Conservation (phyloP, 352 stramenopile species). For the Globisporangium splendens region DNA sequence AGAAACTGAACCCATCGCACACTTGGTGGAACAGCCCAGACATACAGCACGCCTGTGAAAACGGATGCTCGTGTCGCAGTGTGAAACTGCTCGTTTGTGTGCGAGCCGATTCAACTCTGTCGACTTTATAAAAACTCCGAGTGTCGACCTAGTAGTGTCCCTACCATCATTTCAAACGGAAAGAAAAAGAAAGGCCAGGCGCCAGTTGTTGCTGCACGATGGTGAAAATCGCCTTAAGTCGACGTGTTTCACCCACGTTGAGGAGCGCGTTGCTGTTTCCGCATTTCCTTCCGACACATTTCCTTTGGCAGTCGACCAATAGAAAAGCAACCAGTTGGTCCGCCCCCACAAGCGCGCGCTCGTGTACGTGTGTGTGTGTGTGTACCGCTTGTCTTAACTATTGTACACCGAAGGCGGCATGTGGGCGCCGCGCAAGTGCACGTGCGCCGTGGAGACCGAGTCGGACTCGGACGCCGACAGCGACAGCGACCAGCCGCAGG, state of each 20-base stretch:
- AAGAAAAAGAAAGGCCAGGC: too few species aligned
- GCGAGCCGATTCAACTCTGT: neutral
- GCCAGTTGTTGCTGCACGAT: too few species aligned
- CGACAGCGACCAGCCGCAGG: conserved; percentile 27
- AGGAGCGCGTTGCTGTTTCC: neutral
- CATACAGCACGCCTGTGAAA: neutral
- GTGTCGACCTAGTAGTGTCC: neutral
- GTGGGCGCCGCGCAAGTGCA: conserved; percentile 50
- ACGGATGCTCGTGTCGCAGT: neutral
- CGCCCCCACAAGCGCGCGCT: neutral
- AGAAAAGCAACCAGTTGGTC: neutral
- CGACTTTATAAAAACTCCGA: neutral
- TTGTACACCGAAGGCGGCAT: neutral
- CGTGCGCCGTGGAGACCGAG: conserved; percentile 64
- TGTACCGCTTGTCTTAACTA: too few species aligned
- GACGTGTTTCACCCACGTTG: neutral
- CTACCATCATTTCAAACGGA: too few species aligned
- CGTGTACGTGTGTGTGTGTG: too few species aligned
- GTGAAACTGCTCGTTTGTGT: neutral
- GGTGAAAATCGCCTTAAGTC: neutral
- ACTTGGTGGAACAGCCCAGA: neutral
- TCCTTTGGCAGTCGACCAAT: neutral
- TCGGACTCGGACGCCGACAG: conserved; percentile 58
- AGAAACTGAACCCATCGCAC: neutral
- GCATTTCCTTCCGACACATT: neutral